These are phyloP conservation scores for Erodium maritimum DNA, from an alignment of 345 rosid species.

Conservation along the genomic window DNA sequence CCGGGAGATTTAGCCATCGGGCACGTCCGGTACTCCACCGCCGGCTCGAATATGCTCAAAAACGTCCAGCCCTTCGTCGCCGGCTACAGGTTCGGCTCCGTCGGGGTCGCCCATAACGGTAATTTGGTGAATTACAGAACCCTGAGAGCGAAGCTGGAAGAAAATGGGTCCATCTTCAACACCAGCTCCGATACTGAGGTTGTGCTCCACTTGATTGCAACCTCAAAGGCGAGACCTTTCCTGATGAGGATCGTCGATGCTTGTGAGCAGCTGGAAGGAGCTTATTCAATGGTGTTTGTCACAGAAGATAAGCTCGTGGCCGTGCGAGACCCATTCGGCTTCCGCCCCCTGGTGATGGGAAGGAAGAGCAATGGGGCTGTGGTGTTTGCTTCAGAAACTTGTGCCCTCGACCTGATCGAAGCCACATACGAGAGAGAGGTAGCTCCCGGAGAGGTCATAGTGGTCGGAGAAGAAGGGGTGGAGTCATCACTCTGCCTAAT, in stretches of 20 bases:
- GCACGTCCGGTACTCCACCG: conserved; percentile 92
- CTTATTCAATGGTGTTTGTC: conserved; percentile 88
- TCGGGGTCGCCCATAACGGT: conserved; percentile 95
- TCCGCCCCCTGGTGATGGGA: conserved; percentile 92
- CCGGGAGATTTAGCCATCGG: conserved; percentile 86
- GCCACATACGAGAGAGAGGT: conserved; percentile 92
- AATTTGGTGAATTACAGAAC: conserved; percentile 68
- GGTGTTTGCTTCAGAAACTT: conserved; percentile 89
- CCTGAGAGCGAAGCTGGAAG: conserved; percentile 64
- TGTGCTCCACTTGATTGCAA: conserved; percentile 88
- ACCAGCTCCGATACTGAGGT: conserved; percentile 96
- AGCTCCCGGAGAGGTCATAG: conserved; percentile 78
- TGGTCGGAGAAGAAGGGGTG: conserved; percentile 71
- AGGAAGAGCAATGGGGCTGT: conserved; percentile 89
- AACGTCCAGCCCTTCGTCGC: conserved; percentile 99
- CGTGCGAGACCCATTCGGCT: conserved; percentile 79
- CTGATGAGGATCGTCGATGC: conserved; percentile 87
- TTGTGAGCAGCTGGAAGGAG: conserved; percentile 76
- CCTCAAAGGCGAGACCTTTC: conserved; percentile 81
- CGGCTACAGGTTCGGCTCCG: conserved; percentile 72
- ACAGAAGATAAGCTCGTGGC: conserved; percentile 94
- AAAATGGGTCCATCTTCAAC: conserved; percentile 81
- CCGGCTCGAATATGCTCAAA: conserved; percentile 85
- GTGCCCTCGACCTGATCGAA: conserved; percentile 95
- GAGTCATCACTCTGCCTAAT: conserved; percentile 68